Evolutionary conservation across 345 rosid genomes (phyloP), one percentile per base, ranked within the genome.

Genomic region (Mercurialis annua): DNA sequence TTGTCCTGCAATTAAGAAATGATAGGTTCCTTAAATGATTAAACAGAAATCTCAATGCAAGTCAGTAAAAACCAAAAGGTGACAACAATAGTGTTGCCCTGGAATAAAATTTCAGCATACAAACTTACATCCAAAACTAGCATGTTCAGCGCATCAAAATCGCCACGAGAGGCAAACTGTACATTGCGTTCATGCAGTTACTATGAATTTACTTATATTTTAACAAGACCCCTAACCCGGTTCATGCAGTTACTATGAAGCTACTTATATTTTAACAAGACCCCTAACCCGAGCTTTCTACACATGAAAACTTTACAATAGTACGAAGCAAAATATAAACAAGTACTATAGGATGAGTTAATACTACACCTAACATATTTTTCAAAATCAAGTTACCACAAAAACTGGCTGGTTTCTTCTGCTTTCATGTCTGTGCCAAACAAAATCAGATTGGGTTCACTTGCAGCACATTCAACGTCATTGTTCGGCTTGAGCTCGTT

Each of bases 381-480:
- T 48, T 24, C 36, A 26, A 48, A 47, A 44, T 40, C 12, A 48
- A 18, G 20, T 50, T 16, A 20, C 26, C 16, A 9, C 8, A n/a
- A n/a, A 16, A 16, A 46, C 62, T 40, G 23, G 5, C 23, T 21
- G 20, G 61, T 55, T 36, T 17, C 67, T 50, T 65, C 53, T 10
- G 26, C 31, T 40, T 65, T 43, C 38, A 38, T 38, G 9, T 50
- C 71, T 29, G 46, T 26, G 21, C 62, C 23, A 27, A 31, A 26
- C 23, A 30, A 65, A 49, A 16, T 4, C 53, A 33, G 31, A 59
- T 15, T 27, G 5, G 49, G 15, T 53, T 49, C 76, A 58, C 55
- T 65, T 59, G 52, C 66, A 0, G 54, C n/a, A 48, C 8, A 36
- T 34, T 6, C 6, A 44, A 36, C 21, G n/a, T n/a, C n/a, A 64